These are phyloP conservation scores for Tolypocladium inflatum DNA, from an alignment of 2,329 filamentous ascomycete genomes.

Conservation along the genomic window DNA sequence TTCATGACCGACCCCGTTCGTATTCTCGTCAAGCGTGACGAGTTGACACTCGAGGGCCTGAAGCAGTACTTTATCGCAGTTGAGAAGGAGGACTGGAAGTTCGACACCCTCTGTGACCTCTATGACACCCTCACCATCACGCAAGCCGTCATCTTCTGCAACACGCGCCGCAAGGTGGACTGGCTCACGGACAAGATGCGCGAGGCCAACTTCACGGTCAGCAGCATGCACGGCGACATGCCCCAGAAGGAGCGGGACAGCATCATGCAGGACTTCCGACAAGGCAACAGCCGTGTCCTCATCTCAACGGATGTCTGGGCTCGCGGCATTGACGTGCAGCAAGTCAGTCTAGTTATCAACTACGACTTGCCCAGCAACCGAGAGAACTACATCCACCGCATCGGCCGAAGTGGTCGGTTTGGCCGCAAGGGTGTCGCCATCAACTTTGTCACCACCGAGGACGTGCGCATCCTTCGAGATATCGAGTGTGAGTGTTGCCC, in stretches of 20 bases:
- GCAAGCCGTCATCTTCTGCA: slow-evolving; percentile 99
- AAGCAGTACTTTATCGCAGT: slow-evolving; percentile 99
- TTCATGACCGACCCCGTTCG: slow-evolving; percentile 99
- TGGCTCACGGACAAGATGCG: slow-evolving; percentile 99
- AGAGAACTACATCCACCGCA: slow-evolving; percentile 99
- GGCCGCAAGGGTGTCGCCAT: slow-evolving; percentile 98
- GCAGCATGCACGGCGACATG: slow-evolving; percentile 99
- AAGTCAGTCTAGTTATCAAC: slow-evolving; percentile 97
- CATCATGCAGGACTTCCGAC: slow-evolving; percentile 98
- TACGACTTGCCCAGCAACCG: slow-evolving; percentile 97
- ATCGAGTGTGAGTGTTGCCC: slow-evolving; percentile 67
- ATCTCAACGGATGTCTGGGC: slow-evolving; percentile 99
- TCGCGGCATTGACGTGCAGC: slow-evolving; percentile 96
- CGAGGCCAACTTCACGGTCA: slow-evolving; percentile 96
- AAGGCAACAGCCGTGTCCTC: slow-evolving; percentile 89
- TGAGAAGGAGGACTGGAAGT: slow-evolving; percentile 99
- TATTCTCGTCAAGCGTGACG: slow-evolving; percentile 96
- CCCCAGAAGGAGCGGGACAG: slow-evolving; percentile 95
- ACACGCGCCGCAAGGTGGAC: slow-evolving; percentile 96
- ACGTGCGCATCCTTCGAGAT: slow-evolving; percentile 92
- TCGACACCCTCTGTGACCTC: slow-evolving; percentile 95
- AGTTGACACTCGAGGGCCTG: slow-evolving; percentile 90
- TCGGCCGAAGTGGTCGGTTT: slow-evolving; percentile 90
- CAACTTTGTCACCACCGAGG: slow-evolving; percentile 98
- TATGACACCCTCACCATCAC: slow-evolving; percentile 99